phyloP scores from a whole-genome alignment of 2,329 filamentous ascomycete genomes.

The Aplosporella prunicola region DNA sequence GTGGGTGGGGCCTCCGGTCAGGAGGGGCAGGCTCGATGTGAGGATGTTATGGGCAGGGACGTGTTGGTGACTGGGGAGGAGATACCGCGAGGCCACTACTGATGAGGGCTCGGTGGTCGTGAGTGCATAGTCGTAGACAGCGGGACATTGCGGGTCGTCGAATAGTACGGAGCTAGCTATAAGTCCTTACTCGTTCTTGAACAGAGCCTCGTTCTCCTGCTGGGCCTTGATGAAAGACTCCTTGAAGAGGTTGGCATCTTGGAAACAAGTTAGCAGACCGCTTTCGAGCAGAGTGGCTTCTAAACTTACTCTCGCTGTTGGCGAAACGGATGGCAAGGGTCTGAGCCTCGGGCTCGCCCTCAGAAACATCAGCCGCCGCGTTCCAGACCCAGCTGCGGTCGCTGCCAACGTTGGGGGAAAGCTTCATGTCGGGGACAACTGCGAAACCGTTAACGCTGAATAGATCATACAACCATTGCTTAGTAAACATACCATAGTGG shows the following conservation, averaged over 20 bases:
- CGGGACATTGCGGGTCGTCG: too few species aligned
- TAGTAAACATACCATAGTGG: slow-evolving; percentile 77
- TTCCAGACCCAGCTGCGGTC: slow-evolving; percentile 99
- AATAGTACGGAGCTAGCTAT: not conserved
- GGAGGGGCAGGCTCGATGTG: not conserved
- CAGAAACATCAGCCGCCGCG: slow-evolving; percentile 91
- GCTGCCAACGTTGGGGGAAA: slow-evolving; percentile 93
- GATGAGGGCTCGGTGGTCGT: slow-evolving; percentile 2
- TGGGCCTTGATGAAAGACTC: slow-evolving; percentile 95
- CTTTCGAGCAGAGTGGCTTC: slow-evolving; percentile 8
- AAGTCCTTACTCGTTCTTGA: slow-evolving; percentile 34
- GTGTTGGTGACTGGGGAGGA: not conserved
- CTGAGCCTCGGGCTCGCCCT: slow-evolving; percentile 92
- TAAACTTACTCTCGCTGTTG: slow-evolving; percentile 82
- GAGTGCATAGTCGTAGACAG: too few species aligned
- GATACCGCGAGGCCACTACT: slow-evolving; percentile 5
- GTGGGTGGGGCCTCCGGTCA: too few species aligned
- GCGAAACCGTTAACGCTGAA: too few species aligned
- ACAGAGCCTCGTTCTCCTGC: slow-evolving; percentile 86
- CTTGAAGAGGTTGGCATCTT: slow-evolving; percentile 96
- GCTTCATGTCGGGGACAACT: slow-evolving; percentile 99
- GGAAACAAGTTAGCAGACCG: slow-evolving; percentile 17
- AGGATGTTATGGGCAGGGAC: slow-evolving; percentile 1
- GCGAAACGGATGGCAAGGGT: slow-evolving; percentile 95
- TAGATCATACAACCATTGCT: too few species aligned